These are phyloP conservation scores for Artemisia tridentata DNA, from an alignment of 129 eudicot genomes.

Conservation along the genomic window DNA sequence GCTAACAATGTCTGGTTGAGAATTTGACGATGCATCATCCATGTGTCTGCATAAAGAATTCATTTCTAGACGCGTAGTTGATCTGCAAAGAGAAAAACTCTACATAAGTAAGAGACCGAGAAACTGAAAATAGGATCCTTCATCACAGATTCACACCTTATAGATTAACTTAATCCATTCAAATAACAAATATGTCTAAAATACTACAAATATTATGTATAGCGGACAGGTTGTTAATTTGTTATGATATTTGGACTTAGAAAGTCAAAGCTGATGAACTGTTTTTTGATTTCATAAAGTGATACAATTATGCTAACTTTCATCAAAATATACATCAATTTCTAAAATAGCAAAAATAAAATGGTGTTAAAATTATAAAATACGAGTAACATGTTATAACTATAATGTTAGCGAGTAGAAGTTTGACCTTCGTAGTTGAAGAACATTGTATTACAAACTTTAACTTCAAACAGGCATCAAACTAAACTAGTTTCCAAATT, in stretches of 20 bases:
- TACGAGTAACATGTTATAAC: neutral
- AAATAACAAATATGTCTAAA: conserved; percentile 1
- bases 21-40: conserved; percentile 46
- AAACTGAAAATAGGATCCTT: conserved; percentile 9
- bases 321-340: neutral
- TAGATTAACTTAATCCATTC: neutral
- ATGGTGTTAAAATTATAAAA: neutral
- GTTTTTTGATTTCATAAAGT: neutral
- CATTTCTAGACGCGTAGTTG: conserved; percentile 28
- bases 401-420: neutral
- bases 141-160: conserved; percentile 7
- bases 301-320: neutral
- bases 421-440: conserved; percentile 1
- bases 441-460: neutral
- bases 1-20: conserved; percentile 48
- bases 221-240: neutral
- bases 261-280: conserved; percentile 1
- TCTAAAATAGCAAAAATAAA: neutral
- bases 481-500: neutral
- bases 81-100: conserved; percentile 32
- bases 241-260: conserved; percentile 3
- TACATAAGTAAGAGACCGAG: neutral
- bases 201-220: neutral
- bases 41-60: conserved; percentile 45
- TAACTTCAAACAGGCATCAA: conserved; percentile 18